Conservation (phyloP, 2,329 filamentous ascomycete genomes). For the Rosellinia necatrix region DNA sequence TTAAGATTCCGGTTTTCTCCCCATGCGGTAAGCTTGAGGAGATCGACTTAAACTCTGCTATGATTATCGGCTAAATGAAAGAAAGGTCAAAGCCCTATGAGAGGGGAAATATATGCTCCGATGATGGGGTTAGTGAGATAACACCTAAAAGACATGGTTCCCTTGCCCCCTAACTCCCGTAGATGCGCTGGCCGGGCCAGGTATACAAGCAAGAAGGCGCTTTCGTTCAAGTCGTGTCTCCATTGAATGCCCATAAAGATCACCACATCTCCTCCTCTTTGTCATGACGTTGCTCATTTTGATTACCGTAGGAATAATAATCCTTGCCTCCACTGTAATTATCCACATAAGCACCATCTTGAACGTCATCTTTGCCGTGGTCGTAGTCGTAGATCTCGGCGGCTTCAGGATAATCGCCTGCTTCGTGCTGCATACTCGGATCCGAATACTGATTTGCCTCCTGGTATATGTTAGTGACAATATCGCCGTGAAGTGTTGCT, state of each 20-base stretch:
- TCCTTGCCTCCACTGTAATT: constrained; percentile 39
- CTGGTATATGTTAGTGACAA: constrained; percentile 37
- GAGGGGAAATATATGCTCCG: constrained; percentile 21
- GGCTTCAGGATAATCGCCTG: constrained; percentile 56
- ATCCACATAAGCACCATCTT: constrained; percentile 43
- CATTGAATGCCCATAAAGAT: constrained; percentile 31
- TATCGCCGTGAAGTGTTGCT: neutral
- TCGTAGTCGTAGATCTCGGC: constrained; percentile 60
- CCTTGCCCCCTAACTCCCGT: constrained; percentile 28
- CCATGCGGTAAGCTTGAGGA: constrained; percentile 6
- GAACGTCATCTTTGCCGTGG: constrained; percentile 50
- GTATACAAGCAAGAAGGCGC: constrained; percentile 29
- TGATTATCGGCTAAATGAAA: constrained; percentile 15
- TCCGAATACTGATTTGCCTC: constrained; percentile 54
- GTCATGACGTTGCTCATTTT: constrained; percentile 36
- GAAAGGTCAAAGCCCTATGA: neutral
- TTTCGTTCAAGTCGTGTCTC: constrained; percentile 24
- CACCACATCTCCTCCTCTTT: constrained; percentile 52
- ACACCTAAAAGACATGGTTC: constrained; percentile 17
- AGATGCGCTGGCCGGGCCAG: constrained; percentile 30
- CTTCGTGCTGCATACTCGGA: constrained; percentile 47
- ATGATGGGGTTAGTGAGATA: constrained; percentile 8
- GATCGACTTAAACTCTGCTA: constrained; percentile 5
- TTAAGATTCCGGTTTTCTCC: constrained; percentile 12
- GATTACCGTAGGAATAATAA: constrained; percentile 37